These are phyloP conservation scores for Dictyostelium purpureum DNA, from an alignment of 78 protist genomes.

Conservation along the genomic window DNA sequence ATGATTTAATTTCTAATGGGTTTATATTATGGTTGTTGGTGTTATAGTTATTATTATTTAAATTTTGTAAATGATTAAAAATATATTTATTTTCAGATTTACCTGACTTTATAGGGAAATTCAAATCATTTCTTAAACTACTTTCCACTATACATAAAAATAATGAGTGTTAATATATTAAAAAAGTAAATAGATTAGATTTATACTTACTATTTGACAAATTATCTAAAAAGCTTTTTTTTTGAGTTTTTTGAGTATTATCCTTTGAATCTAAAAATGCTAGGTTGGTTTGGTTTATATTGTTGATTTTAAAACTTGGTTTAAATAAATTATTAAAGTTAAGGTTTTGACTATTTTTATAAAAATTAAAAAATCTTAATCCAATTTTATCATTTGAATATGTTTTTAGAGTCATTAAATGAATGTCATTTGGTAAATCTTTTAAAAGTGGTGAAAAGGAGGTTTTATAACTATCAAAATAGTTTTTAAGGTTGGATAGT, in stretches of 20 bases:
- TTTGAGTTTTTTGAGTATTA: background rate
- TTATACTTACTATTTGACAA: background rate
- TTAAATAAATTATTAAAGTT: too few relatives aligned
- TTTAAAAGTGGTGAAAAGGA: background rate
- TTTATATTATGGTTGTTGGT: background rate
- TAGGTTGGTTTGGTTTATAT: too few relatives aligned
- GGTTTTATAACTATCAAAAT: background rate
- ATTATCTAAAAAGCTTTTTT: background rate
- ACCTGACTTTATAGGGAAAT: background rate
- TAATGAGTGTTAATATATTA: background rate
- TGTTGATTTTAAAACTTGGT: too few relatives aligned
- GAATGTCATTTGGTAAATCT: background rate
- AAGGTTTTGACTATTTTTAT: background rate
- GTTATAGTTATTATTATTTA: background rate
- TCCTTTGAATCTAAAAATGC: too few relatives aligned
- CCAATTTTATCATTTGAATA: background rate
- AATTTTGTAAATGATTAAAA: too few relatives aligned
- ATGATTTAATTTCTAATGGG: background rate
- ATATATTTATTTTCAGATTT: background rate
- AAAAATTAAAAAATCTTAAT: background rate
- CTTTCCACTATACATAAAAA: too few relatives aligned
- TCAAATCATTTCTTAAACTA: background rate
- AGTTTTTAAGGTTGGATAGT: background rate
- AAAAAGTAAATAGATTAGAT: background rate
- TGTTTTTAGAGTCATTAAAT: background rate